phyloP scores from a whole-genome alignment of 2,329 filamentous ascomycete species.

The Hymenoscyphus infarciens region DNA sequence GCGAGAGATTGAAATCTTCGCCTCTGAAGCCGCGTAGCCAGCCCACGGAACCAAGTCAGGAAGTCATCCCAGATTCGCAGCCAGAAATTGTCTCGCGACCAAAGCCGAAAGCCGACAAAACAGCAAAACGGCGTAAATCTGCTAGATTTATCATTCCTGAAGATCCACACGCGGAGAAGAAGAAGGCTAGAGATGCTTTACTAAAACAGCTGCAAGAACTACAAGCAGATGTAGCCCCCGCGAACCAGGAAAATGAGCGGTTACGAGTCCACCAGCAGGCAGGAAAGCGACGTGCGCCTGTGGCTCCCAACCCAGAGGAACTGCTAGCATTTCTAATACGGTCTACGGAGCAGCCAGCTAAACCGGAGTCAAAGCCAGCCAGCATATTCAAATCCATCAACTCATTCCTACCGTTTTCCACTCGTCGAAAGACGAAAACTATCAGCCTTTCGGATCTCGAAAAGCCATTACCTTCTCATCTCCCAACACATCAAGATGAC shows the following conservation, averaged over 20 bases:
- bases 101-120: conserved; percentile 8
- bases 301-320: conserved; percentile 40
- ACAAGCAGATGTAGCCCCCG: conserved; percentile 54
- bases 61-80: conserved; percentile 7
- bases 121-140: conserved; percentile 26
- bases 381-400: conserved; percentile 33
- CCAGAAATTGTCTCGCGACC: conserved; percentile 16
- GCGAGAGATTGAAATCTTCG: conserved; percentile 32
- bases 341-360: conserved; percentile 20
- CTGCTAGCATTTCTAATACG: conserved; percentile 29
- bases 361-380: conserved; percentile 19
- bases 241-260: conserved; percentile 56
- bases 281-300: conserved; percentile 38
- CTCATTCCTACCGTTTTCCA: conserved; percentile 34
- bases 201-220: conserved; percentile 53
- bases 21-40: conserved; percentile 32
- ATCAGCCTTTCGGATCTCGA: conserved; percentile 36
- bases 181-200: conserved; percentile 50
- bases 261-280: conserved; percentile 43
- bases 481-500: conserved; percentile 58
- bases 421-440: conserved; percentile 24
- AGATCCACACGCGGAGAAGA: conserved; percentile 44
- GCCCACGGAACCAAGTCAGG: conserved; percentile 10
- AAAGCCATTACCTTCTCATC: conserved; percentile 55
- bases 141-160: conserved; percentile 28